Conservation (phyloP, 1,284 basidiomycete genomes). For the Ustilago shanxiensis region DNA sequence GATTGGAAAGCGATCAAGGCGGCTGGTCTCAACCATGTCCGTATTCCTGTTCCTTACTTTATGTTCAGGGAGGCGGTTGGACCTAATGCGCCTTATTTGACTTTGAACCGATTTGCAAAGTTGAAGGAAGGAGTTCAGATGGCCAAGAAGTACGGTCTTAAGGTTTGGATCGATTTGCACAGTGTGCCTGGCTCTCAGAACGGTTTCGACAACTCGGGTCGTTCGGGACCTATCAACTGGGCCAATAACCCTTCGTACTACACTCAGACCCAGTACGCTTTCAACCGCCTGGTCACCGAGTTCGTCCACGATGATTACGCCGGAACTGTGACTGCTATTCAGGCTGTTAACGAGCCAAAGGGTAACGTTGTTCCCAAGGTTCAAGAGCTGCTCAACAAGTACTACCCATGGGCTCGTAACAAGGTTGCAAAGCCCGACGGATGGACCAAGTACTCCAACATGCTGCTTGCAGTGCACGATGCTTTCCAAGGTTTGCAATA, state of each 20-base stretch:
- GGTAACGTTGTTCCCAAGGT: constrained; percentile 40
- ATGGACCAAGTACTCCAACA: constrained; percentile 47
- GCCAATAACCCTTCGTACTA: constrained; percentile 78
- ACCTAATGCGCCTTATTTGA: constrained; percentile 85
- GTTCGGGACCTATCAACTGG: constrained; percentile 79
- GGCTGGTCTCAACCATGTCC: constrained; percentile 76
- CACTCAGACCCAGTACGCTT: constrained; percentile 78
- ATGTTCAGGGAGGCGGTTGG: constrained; percentile 86
- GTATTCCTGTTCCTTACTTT: constrained; percentile 85
- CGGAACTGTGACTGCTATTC: constrained; percentile 60
- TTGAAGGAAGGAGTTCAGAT: constrained; percentile 78
- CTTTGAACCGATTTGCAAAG: constrained; percentile 78
- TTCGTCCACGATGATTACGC: constrained; percentile 56
- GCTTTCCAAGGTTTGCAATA: constrained; percentile 79
- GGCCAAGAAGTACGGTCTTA: constrained; percentile 81
- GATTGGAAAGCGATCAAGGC: constrained; percentile 78
- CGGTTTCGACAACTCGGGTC: constrained; percentile 75
- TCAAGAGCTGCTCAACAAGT: constrained; percentile 47
- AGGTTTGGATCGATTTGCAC: constrained; percentile 82
- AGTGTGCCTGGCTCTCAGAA: constrained; percentile 72
- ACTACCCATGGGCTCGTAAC: constrained; percentile 60
- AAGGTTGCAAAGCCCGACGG: constrained; percentile 54
- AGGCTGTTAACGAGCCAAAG: constrained; percentile 67
- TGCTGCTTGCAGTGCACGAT: constrained; percentile 78
- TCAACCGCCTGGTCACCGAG: constrained; percentile 73